A percentile compares a stretch with the other conserved stretches of the same genome.
These are phyloP conservation scores for Castanea crenata DNA, from an alignment of 306 rosid genomes.

Conservation along the genomic window DNA sequence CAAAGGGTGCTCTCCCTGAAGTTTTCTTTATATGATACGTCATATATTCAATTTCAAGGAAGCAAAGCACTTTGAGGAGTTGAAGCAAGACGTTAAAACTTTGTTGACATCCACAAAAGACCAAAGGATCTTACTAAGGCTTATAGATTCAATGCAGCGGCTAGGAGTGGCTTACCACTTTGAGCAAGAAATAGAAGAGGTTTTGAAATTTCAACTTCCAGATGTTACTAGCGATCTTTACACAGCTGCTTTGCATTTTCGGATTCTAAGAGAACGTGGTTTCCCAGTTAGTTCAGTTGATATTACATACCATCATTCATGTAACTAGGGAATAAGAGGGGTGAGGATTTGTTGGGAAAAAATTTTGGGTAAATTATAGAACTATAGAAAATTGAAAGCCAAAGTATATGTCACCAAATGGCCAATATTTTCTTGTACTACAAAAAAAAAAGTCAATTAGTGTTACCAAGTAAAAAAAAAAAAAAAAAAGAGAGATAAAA, in stretches of 20 bases:
- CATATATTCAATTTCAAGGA: too few relatives aligned
- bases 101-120: background rate
- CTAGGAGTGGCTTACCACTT: constrained; percentile 34
- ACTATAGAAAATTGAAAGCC: too few relatives aligned
- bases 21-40: too few relatives aligned
- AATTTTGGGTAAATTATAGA: too few relatives aligned
- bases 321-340: background rate
- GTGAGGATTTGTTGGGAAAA: too few relatives aligned
- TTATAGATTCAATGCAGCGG: constrained; percentile 18
- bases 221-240: background rate
- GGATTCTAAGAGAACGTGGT: constrained; percentile 24
- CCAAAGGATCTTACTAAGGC: background rate
- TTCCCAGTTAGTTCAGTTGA: constrained; percentile 21
- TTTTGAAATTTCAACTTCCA: background rate
- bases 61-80: constrained; percentile 1
- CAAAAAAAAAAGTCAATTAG: too few relatives aligned
- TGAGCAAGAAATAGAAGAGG: constrained; percentile 21
- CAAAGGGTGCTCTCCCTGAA: too few relatives aligned
- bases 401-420: too few relatives aligned
- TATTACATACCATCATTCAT: background rate
- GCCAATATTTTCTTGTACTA: too few relatives aligned
- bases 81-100: background rate
- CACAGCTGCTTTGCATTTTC: constrained; percentile 11
- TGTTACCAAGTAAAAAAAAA: too few relatives aligned
- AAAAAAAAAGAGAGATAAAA: too few relatives aligned